Base-by-base conservation (phyloP, 306 rosid species). In the Cucumis hystrix region DNA sequence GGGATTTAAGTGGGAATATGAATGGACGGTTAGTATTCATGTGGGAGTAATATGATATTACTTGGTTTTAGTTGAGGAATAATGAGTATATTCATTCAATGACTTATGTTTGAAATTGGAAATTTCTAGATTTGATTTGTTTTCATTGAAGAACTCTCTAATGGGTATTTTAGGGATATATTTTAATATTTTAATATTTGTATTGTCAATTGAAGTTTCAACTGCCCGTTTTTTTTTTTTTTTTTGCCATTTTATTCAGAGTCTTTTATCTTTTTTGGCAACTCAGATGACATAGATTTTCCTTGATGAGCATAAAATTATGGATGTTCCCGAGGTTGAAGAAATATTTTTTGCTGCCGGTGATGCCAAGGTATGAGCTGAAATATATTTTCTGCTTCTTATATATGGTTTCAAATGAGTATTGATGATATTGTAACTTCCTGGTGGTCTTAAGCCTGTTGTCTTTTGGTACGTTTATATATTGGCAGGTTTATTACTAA, bases 251-350 rank as follows among this genome's bases (percentile, higher is more conserved):
- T 71, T 47, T 71, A 49, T 71, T 71, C 23, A 49, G 23, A 39
- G 56, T 77, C 35, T 3, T 77, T 77, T 28, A 39, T 40, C 61
- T 64, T 33, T 45, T 77, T 77, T 49, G 74, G 63, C 12, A 63
- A 20, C 74, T 6, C 61, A 49, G 74, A 45, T 47, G 80, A 64
- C 63, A 51, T 64, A 62, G 56, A 30, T 51, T 47, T 21, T 59
- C 41, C 1, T 75, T 41, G 70, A 40, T 23, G 70, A 58, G 4
- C 68, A 14, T 12, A 58, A 49, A 77, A 63, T 63, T 47, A 77
- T 77, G 80, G 80, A 77, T 64, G 47, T 49, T 51, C 25, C 80
- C 6, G 74, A 63, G 39, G 74, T 51, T 23, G 80, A 77, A 64
- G 80, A 77, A 63, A 47, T 60, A 15, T 66, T 18, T 37, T 77